Evolutionary conservation across 2,329 filamentous ascomycete species (phyloP), one percentile per base, ranked within the genome.

Genomic region (Diaporthe sp.): DNA sequence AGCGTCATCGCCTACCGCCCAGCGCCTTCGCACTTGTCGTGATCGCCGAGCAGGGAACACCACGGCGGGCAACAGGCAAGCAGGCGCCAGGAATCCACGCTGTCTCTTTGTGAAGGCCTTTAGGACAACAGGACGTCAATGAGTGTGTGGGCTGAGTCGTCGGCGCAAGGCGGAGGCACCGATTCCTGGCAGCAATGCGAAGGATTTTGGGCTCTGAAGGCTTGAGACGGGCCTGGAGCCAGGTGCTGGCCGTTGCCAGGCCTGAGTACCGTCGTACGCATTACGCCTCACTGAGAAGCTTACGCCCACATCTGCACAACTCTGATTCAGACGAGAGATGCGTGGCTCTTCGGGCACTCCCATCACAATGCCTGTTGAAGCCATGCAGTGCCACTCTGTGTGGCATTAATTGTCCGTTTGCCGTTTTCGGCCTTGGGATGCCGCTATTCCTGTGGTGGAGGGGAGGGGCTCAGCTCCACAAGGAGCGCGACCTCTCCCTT

Each of bases 201-300:
- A 67, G 68, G 55, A 72, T 57, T 51, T 51, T 31, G 51, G 58
- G 58, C 68, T 72, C 51, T 37, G 34, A n/a, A 34, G 71, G 39
- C 49, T 67, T 65, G 68, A 72, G 44, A 72, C 73, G 60, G 68
- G 49, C 58, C 58, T 67, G 73, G 39, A 28, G 49, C 58, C 47
- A 47, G 22, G 42, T 28, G 37, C 49, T 12, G 58, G n/a, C 58
- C 47, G 34, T 31, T 53, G 61, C n/a, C 55, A 37, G 68, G 58
- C 58, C 34, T 47, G n/a, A 58, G 57, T 72, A 61, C 73, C 25
- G 60, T 70, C 44, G 42, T 42, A 53, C 65, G 12, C 25, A 72
- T 70, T 55, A 70, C 65, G 61, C 47, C 47, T 44, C 37, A 57
- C 7, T 31, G 31, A 31, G 37, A 49, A 42, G n/a, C 31, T 47